Evolutionary conservation across 768 basidiomycete species (phyloP), one percentile per base, ranked within the genome.

Genomic region (Tulasnella sp.): DNA sequence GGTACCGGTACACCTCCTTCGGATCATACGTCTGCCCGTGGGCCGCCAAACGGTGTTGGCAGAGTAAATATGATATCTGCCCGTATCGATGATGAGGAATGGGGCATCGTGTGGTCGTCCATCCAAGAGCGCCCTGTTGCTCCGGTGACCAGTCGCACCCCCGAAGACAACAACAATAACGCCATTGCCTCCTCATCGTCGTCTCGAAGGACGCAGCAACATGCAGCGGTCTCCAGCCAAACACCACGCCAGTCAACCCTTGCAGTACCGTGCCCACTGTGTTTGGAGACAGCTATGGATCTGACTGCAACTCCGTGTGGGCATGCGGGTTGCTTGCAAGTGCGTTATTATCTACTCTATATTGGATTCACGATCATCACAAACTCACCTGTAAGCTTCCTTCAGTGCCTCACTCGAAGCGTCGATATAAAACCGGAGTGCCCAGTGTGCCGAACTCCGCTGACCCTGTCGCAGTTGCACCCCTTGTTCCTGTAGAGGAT

Each of bases 341-440:
- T 51, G 29, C 27, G 49, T 48, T 19, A 27, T 48, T 38, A 38
- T 38, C 5, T n/a, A 51, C 46, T 0, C 8, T 24, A 5, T 21
- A 27, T 11, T 48, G 3, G 46, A 43, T 19, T 15, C 8, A 22
- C 12, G 12, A 15, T 48, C 15, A 10, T 48, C 1, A 48, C 11
- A 9, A 11, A n/a, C 46, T 48, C 29, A 24, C 2, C 1, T 48
- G 22, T 48, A 7, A 48, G 8, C n/a, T 48, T 19, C n/a, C 45
- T 21, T 31, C 34, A 51, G 49, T 51, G 49, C 49, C 49, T 51
- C 11, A 27, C 27, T n/a, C 15, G 9, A 51, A 34, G 27, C 29
- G 49, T 51, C 49, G 30, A 51, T 19, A 51, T 34, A 19, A 51
- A 51, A 34, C 50, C 50, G 19, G 50, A 51, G 50, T 51, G 50